Evolutionary conservation across 2,329 filamentous ascomycete species (phyloP).

Genomic region (Botrytis fragariae): DNA sequence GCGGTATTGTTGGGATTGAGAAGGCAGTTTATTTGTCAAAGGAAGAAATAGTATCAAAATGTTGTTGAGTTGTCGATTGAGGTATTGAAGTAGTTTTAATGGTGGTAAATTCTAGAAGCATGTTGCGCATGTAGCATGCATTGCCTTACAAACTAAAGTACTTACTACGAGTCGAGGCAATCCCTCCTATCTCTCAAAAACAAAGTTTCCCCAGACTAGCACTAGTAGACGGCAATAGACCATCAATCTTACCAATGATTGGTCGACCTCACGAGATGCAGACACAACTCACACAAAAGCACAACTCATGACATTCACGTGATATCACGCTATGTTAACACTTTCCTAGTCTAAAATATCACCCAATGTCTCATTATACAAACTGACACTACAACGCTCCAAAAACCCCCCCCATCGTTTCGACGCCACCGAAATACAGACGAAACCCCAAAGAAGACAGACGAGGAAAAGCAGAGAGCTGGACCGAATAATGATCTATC

Average conservation of each 20-base stretch:
- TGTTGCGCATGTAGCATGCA: background rate
- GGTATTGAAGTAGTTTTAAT: background rate
- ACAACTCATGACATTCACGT: constrained; percentile 9
- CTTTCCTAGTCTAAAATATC: background rate
- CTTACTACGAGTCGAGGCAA: too few relatives aligned
- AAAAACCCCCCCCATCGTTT: background rate
- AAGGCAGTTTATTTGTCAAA: background rate
- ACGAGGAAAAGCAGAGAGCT: background rate
- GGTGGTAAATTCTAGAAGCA: background rate
- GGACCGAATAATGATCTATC: background rate
- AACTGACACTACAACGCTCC: background rate
- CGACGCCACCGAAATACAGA: background rate
- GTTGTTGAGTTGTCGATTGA: background rate
- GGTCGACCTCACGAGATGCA: constrained; percentile 6
- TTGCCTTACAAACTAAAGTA: background rate
- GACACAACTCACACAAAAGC: background rate
- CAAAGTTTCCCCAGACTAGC: background rate
- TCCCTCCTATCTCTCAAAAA: background rate
- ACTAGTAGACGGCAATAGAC: background rate
- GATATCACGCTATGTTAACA: background rate
- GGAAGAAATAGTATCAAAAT: background rate
- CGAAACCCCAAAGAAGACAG: constrained; percentile 9
- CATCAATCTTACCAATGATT: background rate
- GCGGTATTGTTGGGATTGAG: background rate
- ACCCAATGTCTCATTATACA: constrained; percentile 3